Evolutionary conservation across 176 grass and related monocot genomes (phyloP), one percentile per base, ranked within the genome.

Genomic region (Musa troglodytarum): DNA sequence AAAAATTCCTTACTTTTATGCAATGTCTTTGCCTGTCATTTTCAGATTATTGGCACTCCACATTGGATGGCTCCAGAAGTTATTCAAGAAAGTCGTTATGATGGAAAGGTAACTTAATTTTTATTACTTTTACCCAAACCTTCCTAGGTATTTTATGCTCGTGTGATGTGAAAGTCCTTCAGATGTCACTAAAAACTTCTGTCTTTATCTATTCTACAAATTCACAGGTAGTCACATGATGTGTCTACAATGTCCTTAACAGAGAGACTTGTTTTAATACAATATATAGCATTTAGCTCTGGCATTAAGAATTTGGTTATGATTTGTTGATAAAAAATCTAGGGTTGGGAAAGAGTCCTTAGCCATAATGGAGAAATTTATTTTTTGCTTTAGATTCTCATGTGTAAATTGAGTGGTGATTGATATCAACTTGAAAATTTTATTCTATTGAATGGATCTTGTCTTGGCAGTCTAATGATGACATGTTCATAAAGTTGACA

Each of bases 11-110:
- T 66, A 26, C 24, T 66, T 66, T 26, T 66, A 28, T 13, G 11
- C 5, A 68, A 15, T 68, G 25, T 65, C 15, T 51, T 70, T 70
- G 19, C 43, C 16, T 70, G 15, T 84, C 12, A 17, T 72, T 87
- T 81, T 89, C 84, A 99, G 95, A 91, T 99, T 74, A 99, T 99
- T 82, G 95, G 95, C 16, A 99, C 95, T 83, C 95, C 95, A 28
- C 95, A 99, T 80, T 99, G 95, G 95, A 99, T 99, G 95, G 95
- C 95, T 34, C 95, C 95, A 54, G 95, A 99, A 88, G 95, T 99
- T 78, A 99, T 99, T 82, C 95, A 99, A 94, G 90, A 91, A 87
- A 99, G 82, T 80, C 95, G 90, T 67, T 99, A 99, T 89, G 95
- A 99, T 89, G 95, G 95, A 80, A 99, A 99, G 90, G 95, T 98